Conservation (phyloP, 768 basidiomycete genomes). For the Amanita exitialis region DNA sequence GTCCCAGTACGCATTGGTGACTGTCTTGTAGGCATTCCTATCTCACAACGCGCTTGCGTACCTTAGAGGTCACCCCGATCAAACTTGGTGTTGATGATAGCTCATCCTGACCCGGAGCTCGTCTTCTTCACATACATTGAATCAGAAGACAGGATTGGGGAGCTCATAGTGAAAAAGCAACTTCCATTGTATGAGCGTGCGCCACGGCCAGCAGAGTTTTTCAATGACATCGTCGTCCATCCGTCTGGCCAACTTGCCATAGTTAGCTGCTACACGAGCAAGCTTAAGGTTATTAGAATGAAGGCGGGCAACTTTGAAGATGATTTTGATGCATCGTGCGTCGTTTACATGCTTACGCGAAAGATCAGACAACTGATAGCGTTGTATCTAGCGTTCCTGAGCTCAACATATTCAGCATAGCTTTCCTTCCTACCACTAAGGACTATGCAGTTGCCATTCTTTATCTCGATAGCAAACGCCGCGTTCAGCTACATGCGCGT, state of each 20-base stretch:
- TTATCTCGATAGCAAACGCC: slow-evolving; percentile 50
- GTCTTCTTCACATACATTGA: slow-evolving; percentile 48
- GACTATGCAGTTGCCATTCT: slow-evolving; percentile 55
- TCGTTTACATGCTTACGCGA: slow-evolving; percentile 9
- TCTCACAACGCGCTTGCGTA: slow-evolving; percentile 8
- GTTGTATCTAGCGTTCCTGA: slow-evolving; percentile 42
- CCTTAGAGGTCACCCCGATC: slow-evolving; percentile 27
- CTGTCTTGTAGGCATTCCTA: slow-evolving; percentile 1
- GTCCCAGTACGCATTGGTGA: slow-evolving; percentile 31
- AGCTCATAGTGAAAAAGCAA: slow-evolving; percentile 31
- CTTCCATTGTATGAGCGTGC: slow-evolving; percentile 46
- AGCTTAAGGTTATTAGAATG: slow-evolving; percentile 53
- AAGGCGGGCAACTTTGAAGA: slow-evolving; percentile 41
- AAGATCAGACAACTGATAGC: not conserved
- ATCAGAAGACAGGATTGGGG: slow-evolving; percentile 20
- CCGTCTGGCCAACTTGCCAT: slow-evolving; percentile 50
- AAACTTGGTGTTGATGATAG: slow-evolving; percentile 58
- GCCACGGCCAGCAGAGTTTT: slow-evolving; percentile 60
- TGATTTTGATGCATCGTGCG: slow-evolving; percentile 60
- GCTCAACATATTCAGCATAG: slow-evolving; percentile 55
- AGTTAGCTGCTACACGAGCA: slow-evolving; percentile 59
- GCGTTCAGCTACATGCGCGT: slow-evolving; percentile 54
- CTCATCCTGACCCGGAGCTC: slow-evolving; percentile 69
- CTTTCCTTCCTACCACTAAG: slow-evolving; percentile 41
- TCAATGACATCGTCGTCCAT: slow-evolving; percentile 59